Base-by-base conservation (phyloP, 805 yeast genomes). In the Kodamaea kaohsiungensis region DNA sequence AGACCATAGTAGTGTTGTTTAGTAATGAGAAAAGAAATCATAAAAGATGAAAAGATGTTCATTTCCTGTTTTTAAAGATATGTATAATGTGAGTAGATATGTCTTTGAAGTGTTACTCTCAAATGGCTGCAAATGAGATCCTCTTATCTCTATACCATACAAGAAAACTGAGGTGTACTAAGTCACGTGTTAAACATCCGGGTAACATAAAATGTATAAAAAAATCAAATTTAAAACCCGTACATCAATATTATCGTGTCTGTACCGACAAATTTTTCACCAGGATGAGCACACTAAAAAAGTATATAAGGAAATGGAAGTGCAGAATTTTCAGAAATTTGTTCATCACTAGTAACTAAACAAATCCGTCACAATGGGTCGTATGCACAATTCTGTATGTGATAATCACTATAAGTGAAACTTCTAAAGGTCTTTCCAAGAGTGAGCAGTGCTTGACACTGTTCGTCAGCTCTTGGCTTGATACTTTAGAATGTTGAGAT, bases 331-430 rank as follows among this genome's bases (percentile, higher is more conserved):
- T 33, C 33, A 30, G 59, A 61, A 46, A 58, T 65, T 48, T 37
- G 52, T 45, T 40, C 45, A 17, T 40, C 45, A 16, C 18, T n/a
- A 19, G 40, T 17, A 46, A 40, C 45, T 19, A 54, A 56, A 72
- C 66, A 69, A 74, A 77, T 70, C 78, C 76, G 72, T 80, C 86
- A 89, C 84, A 78, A 93, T 93, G 99, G 99, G 96, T 92, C 97
- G 99, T 85, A 87, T 93, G 92, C 98, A 93, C 91, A 89, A 97
- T 83, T 82, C 89, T 79, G 96, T 89, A 88, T 84, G 96, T 88
- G 78, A 61, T 59, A 15, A 47, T 45, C 39, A 53, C 46, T 39
- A 30, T 30, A 30, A 30, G 35, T 30, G 25, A 49, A 38, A 51
- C 9, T 35, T 19, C 25, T 17, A 12, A 12, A 39, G 65, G 63